phyloP scores from a whole-genome alignment of 2,329 filamentous ascomycete genomes.

The Chaetomium olivaceum region DNA sequence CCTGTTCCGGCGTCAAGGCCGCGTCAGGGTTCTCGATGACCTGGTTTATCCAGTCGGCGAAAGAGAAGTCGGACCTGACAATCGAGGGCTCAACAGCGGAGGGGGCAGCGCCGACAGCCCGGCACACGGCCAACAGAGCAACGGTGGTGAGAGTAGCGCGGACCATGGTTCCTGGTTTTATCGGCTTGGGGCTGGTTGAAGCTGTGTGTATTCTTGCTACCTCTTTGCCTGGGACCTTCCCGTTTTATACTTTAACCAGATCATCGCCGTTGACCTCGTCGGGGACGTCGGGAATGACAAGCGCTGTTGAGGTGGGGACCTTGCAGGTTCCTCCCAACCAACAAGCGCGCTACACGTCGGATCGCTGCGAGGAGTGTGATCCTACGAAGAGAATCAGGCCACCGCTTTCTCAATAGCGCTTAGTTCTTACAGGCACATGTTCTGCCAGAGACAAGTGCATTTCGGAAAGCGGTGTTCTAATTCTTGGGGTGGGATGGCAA shows the following conservation, averaged over 20 bases:
- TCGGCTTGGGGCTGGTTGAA: neutral
- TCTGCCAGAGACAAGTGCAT: neutral
- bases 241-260: neutral
- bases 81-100: neutral
- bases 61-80: neutral
- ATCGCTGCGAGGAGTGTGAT: neutral
- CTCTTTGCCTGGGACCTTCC: neutral
- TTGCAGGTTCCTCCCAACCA: neutral
- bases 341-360: neutral
- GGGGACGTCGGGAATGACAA: neutral
- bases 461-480: neutral
- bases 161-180: neutral
- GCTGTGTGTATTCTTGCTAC: neutral
- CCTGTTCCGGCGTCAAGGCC: neutral
- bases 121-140: slow-evolving; percentile 3
- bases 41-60: neutral
- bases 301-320: neutral
- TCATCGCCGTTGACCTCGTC: neutral
- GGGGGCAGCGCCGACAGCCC: neutral
- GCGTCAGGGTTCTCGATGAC: neutral
- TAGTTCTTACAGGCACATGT: neutral
- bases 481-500: no score
- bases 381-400: neutral
- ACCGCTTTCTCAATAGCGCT: neutral
- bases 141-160: neutral